A percentile compares a stretch with the other conserved stretches of the same genome.
These are phyloP conservation scores for Scheffersomyces titani DNA, from an alignment of 1,139 yeast species.

Conservation along the genomic window DNA sequence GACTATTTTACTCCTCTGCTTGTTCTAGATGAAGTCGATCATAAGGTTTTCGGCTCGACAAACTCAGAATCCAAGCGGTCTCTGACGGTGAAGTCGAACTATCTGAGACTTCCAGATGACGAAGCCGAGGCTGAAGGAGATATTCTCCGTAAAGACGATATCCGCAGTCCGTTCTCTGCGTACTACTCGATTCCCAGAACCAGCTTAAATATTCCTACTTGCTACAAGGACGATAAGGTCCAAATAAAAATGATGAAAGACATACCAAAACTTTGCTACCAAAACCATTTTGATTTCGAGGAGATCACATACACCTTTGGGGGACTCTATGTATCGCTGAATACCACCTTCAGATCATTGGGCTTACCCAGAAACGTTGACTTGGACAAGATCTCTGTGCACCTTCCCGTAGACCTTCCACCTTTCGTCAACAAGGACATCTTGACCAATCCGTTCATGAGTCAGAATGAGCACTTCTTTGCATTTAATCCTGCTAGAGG, in stretches of 20 bases:
- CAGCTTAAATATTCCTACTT: conserved; percentile 24
- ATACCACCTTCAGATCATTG: conserved; percentile 23
- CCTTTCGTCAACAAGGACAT: conserved; percentile 40
- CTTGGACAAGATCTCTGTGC: conserved; percentile 33
- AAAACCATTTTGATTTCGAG: conserved; percentile 33
- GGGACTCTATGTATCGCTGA: conserved; percentile 28
- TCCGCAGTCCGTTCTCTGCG: conserved; percentile 30
- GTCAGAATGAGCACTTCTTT: conserved; percentile 27
- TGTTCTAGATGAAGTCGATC: conserved; percentile 26
- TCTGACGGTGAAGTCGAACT: neutral
- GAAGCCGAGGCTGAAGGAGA: conserved; percentile 5
- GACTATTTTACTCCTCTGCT: conserved; percentile 28
- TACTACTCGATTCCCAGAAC: conserved; percentile 31
- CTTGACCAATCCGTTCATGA: conserved; percentile 36
- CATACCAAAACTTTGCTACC: conserved; percentile 34
- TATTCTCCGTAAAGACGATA: conserved; percentile 14
- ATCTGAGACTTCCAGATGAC: conserved; percentile 1
- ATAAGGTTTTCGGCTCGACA: conserved; percentile 5
- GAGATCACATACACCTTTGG: conserved; percentile 41
- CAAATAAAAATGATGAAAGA: conserved; percentile 10
- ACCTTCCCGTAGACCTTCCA: conserved; percentile 42
- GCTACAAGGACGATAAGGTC: conserved; percentile 2
- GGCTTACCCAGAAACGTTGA: conserved; percentile 39
- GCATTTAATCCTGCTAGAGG: conserved; percentile 35
- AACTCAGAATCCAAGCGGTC: neutral